Percentiles rank a stretch among this genome's conserved stretches.
Conservation (phyloP, 441 rosid genomes). For the Populus hybrid region DNA sequence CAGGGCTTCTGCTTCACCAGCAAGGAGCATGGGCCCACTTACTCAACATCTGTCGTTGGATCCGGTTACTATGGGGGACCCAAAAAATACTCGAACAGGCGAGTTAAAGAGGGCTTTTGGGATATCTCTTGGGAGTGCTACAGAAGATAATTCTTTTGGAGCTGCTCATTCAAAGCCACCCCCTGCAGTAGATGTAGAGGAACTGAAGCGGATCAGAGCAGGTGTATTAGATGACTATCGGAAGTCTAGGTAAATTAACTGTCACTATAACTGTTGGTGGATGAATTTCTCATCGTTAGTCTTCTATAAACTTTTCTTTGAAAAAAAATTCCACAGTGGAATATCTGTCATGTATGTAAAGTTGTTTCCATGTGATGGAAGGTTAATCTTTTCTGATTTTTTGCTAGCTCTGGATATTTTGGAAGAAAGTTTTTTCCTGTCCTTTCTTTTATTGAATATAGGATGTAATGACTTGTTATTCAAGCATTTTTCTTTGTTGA, state of each 20-base stretch:
- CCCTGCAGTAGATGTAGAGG: slow-evolving; percentile 44
- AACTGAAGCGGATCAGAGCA: slow-evolving; percentile 46
- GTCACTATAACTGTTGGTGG: not conserved
- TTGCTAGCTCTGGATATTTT: not conserved
- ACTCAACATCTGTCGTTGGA: slow-evolving; percentile 40
- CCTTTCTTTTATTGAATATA: not conserved
- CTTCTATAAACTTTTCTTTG: not conserved
- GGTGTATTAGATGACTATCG: slow-evolving; percentile 31
- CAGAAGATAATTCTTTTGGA: slow-evolving; percentile 48
- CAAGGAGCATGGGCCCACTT: slow-evolving; percentile 28
- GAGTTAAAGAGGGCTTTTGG: slow-evolving; percentile 52
- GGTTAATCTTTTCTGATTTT: not conserved
- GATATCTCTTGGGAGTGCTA: slow-evolving; percentile 33
- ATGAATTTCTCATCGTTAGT: not conserved
- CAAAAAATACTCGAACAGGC: slow-evolving; percentile 31
- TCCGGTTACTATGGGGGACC: slow-evolving; percentile 48
- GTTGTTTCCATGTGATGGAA: slow-evolving; percentile 5
- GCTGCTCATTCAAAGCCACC: slow-evolving; percentile 43
- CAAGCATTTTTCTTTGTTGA: slow-evolving; percentile 13
- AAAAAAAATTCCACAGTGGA: not conserved
- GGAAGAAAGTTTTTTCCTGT: not conserved
- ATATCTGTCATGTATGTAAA: not conserved
- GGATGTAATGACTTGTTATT: slow-evolving; percentile 1
- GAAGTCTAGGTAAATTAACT: slow-evolving; percentile 46
- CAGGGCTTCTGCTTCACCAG: slow-evolving; percentile 30